Evolutionary conservation across 495 filamentous ascomycete genomes (phyloP).

Genomic region (Xylaria nigripes): DNA sequence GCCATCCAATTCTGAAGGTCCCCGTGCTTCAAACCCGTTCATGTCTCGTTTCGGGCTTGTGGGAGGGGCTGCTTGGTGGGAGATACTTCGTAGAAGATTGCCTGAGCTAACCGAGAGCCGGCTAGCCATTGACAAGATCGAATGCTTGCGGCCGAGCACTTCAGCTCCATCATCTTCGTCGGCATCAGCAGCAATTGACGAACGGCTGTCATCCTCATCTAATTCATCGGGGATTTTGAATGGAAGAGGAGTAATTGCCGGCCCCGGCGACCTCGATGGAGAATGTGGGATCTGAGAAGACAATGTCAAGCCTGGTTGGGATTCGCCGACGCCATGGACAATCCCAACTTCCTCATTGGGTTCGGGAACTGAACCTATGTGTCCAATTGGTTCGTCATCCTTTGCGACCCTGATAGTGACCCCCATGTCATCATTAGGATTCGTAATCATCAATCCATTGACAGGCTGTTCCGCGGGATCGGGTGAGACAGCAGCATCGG

Average conservation of each 20-base stretch:
- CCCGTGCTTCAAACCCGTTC: constrained; percentile 18
- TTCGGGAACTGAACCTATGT: constrained; percentile 17
- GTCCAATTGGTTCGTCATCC: constrained; percentile 25
- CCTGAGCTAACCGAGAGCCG: constrained; percentile 41
- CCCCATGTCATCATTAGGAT: constrained; percentile 23
- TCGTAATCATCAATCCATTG: constrained; percentile 24
- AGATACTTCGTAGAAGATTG: constrained; percentile 38
- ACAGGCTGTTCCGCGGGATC: constrained; percentile 19
- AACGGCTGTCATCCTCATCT: constrained; percentile 37
- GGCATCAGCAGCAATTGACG: constrained; percentile 55
- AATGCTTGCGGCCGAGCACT: constrained; percentile 19
- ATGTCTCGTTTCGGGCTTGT: constrained; percentile 11
- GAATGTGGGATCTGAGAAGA: constrained; percentile 9
- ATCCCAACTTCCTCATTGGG: constrained; percentile 31
- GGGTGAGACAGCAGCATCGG: constrained; percentile 15
- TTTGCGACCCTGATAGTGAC: constrained; percentile 34
- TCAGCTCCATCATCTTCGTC: constrained; percentile 37
- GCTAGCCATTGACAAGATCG: constrained; percentile 28
- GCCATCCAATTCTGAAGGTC: constrained; percentile 20
- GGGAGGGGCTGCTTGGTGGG: constrained; percentile 27
- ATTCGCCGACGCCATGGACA: constrained; percentile 23
- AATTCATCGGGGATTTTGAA: constrained; percentile 46
- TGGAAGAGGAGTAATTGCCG: constrained; percentile 50
- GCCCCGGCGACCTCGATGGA: constrained; percentile 15
- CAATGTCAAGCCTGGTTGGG: constrained; percentile 14